Percentiles rank a stretch among this genome's conserved stretches.
Evolutionary conservation across 2,329 filamentous ascomycete genomes (phyloP).

Genomic region (Pyricularia grisea): DNA sequence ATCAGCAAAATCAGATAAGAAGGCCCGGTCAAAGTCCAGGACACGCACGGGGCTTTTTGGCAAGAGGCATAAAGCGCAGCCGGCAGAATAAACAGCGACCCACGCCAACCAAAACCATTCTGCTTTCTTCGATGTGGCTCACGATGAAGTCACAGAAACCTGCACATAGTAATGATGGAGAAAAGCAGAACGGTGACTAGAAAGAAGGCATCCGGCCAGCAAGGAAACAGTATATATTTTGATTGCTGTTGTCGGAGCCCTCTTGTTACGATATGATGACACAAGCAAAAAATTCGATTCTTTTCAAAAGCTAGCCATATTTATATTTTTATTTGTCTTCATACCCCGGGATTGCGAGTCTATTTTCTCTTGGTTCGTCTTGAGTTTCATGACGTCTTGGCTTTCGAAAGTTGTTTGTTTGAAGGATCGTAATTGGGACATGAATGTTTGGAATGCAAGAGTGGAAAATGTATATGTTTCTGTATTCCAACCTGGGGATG

Average conservation of each 20-base stretch:
- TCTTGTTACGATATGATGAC: background rate
- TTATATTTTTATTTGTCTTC: background rate
- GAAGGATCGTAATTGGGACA: background rate
- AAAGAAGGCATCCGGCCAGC: background rate
- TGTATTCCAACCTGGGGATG: background rate
- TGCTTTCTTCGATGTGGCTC: background rate
- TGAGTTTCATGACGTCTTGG: background rate
- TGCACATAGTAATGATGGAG: background rate
- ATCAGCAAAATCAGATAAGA: constrained; percentile 62
- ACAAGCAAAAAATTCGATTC: background rate
- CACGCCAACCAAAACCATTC: background rate
- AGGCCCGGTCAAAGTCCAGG: constrained; percentile 65
- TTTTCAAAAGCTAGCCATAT: background rate
- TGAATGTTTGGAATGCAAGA: background rate
- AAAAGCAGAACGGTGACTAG: background rate
- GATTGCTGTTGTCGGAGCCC: background rate
- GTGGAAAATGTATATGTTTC: background rate
- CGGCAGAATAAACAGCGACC: background rate
- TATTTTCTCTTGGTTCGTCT: background rate
- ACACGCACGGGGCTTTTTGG: constrained; percentile 62
- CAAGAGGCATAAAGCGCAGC: constrained; percentile 12
- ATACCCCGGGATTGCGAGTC: background rate
- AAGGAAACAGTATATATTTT: background rate
- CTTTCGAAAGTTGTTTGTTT: background rate
- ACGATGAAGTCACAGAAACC: background rate